Conservation (phyloP, 176 grass and related monocot genomes). For the Carex pumila region DNA sequence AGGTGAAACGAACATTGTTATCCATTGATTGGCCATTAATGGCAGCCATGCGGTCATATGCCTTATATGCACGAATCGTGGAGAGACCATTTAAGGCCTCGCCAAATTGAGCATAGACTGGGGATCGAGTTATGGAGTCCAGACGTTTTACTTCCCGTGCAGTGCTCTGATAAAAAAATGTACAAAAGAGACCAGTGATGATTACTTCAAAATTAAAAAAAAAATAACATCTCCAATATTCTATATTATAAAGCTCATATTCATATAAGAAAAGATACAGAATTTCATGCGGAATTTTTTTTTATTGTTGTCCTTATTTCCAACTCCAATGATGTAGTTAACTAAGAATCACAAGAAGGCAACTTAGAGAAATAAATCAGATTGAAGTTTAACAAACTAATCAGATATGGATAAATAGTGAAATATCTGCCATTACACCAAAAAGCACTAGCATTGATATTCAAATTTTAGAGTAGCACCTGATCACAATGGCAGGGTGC, state of each 20-base stretch:
- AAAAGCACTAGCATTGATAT: neutral
- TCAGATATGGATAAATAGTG: neutral
- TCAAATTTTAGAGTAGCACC: neutral
- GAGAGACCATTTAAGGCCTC: conserved; percentile 96
- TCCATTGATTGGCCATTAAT: conserved; percentile 96
- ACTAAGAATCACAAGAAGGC: neutral
- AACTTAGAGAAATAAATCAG: neutral
- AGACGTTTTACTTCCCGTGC: conserved; percentile 89
- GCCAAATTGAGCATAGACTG: conserved; percentile 93
- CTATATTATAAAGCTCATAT: neutral
- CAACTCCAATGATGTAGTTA: neutral
- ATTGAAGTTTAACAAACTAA: neutral
- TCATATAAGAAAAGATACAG: neutral
- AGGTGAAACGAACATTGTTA: conserved; percentile 92
- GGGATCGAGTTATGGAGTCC: conserved; percentile 94
- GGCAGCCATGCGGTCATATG: conserved; percentile 90
- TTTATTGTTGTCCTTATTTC: neutral
- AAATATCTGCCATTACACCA: neutral
- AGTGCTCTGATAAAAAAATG: conserved; percentile 52
- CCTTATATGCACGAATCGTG: conserved; percentile 92
- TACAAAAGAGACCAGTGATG: neutral
- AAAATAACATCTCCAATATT: no score
- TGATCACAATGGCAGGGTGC: neutral
- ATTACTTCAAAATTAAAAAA: no score
- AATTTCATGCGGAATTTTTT: neutral